Percentiles rank a stretch among this genome's conserved stretches.
phyloP scores from a whole-genome alignment of 441 rosid species.

The Sinapis alba region DNA sequence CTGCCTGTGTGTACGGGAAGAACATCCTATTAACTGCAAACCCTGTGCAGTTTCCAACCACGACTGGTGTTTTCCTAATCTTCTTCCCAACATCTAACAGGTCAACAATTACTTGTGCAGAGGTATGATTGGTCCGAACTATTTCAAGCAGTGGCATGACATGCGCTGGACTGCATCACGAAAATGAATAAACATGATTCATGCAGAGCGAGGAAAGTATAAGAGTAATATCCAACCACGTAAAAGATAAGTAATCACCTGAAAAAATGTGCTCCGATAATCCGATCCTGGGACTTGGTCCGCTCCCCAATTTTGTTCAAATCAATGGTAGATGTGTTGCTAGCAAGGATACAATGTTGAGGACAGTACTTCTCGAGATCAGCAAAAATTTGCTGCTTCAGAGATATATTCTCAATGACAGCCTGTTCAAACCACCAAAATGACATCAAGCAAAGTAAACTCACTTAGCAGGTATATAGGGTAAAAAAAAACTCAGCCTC shows the following conservation, averaged over 20 bases:
- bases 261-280: not conserved
- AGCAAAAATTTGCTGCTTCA: not conserved
- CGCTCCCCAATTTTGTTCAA: not conserved
- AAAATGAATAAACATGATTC: not conserved
- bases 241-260: not conserved
- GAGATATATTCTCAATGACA: not conserved
- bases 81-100: conserved; percentile 86
- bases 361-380: not conserved
- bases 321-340: not conserved
- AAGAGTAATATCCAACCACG: not conserved
- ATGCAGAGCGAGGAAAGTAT: not conserved
- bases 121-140: conserved; percentile 86
- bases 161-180: conserved; percentile 88
- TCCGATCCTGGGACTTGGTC: not conserved
- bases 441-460: not conserved
- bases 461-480: not conserved
- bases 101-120: conserved; percentile 91
- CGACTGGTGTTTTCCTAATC: conserved; percentile 85
- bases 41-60: conserved; percentile 97
- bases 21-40: conserved; percentile 98
- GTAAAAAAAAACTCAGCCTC: not conserved
- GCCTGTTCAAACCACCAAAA: not conserved
- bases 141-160: conserved; percentile 97
- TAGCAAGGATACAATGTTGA: not conserved
- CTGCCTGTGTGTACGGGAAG: conserved; percentile 93